phyloP scores from a whole-genome alignment of 371 early-diverging fungal species.

The Circinella umbellata region DNA sequence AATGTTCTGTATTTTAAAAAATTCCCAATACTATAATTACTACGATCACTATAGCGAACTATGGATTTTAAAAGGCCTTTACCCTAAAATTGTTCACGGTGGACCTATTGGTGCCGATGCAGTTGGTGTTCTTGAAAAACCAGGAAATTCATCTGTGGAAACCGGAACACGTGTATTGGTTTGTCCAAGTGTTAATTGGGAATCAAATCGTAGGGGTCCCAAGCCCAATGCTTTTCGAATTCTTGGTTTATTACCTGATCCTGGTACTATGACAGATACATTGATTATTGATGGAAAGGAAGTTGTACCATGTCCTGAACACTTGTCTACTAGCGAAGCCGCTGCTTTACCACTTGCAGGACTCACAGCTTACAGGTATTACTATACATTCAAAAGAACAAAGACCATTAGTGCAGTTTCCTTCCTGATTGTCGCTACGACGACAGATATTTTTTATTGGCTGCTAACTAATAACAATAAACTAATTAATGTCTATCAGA shows the following conservation, averaged over 20 bases:
- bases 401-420: too few relatives aligned
- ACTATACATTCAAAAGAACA: background rate
- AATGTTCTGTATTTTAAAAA: too few relatives aligned
- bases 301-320: slow-evolving; percentile 59
- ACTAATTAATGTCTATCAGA: slow-evolving; percentile 17
- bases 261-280: slow-evolving; percentile 67
- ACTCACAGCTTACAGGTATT: slow-evolving; percentile 66
- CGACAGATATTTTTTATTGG: too few relatives aligned
- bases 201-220: slow-evolving; percentile 62
- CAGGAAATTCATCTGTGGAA: slow-evolving; percentile 12
- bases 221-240: slow-evolving; percentile 59
- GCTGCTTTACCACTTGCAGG: slow-evolving; percentile 78
- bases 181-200: slow-evolving; percentile 67
- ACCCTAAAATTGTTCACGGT: slow-evolving; percentile 46
- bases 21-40: too few relatives aligned
- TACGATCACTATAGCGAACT: slow-evolving; percentile 37
- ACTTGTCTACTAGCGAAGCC: slow-evolving; percentile 66
- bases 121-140: slow-evolving; percentile 52
- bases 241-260: slow-evolving; percentile 61
- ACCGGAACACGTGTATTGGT: slow-evolving; percentile 56
- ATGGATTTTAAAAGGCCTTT: slow-evolving; percentile 64
- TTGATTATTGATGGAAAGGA: slow-evolving; percentile 54
- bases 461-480: too few relatives aligned
- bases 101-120: slow-evolving; percentile 68
- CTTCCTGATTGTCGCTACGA: too few relatives aligned